These are phyloP conservation scores for Galeopsis tetrahit DNA, from an alignment of 257 asterid genomes.

Conservation along the genomic window DNA sequence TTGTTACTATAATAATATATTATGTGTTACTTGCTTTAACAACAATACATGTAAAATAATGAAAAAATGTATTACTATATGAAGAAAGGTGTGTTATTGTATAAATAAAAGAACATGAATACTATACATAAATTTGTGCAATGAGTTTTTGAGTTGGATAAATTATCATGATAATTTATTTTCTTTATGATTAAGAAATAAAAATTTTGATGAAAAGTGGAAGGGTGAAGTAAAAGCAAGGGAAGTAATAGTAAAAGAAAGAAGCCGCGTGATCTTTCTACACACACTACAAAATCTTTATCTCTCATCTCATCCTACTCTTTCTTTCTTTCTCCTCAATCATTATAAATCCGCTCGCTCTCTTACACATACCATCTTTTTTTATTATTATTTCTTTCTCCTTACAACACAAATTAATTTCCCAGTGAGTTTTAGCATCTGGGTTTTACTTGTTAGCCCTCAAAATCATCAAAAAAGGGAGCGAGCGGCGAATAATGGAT, in stretches of 20 bases:
- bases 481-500: conserved; percentile 79
- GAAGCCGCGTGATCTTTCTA: conserved; percentile 57
- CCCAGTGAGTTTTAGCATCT: conserved; percentile 39
- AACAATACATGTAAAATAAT: too few relatives aligned
- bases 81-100: too few relatives aligned
- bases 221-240: conserved; percentile 56
- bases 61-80: too few relatives aligned
- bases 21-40: too few relatives aligned
- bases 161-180: not conserved
- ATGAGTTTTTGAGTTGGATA: not conserved
- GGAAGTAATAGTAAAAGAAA: conserved; percentile 31
- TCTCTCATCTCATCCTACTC: conserved; percentile 5
- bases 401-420: not conserved
- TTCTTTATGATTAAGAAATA: not conserved
- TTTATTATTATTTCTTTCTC: too few relatives aligned
- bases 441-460: conserved; percentile 34
- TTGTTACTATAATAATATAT: too few relatives aligned
- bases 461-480: conserved; percentile 32
- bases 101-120: too few relatives aligned
- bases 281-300: conserved; percentile 44
- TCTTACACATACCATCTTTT: conserved; percentile 24
- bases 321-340: not conserved
- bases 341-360: conserved; percentile 53
- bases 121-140: too few relatives aligned
- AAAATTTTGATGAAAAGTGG: not conserved